Evolutionary conservation across 495 filamentous ascomycete species (phyloP), one percentile per base, ranked within the genome.

Genomic region (Lophiotrema nucula): DNA sequence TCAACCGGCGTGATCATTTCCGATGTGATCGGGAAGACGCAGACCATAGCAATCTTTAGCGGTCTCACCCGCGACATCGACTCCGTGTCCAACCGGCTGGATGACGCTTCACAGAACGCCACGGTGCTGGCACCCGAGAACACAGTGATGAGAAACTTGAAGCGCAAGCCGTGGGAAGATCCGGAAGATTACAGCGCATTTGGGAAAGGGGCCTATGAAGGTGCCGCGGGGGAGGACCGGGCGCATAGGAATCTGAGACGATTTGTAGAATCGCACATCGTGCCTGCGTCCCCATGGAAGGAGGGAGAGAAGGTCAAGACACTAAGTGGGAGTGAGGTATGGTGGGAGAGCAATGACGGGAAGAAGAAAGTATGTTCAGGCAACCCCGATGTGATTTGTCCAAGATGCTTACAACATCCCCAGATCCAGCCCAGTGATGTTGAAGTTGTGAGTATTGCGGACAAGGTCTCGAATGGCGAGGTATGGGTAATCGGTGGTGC

Each of bases 141-240:
- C 71, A 83, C 81, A 35, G 90, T 83, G 0, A 82, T 98, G 58
- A 86, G 86, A 61, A 79, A 72, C 1, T 77, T 97, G 35, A 90
- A 91, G 0, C 77, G 88, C 53, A 97, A 97, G 67, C 93, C 93
- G 1, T 98, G 93, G 93, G 92, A 98, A 64, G 85, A 95, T 59
- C 84, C 89, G 0, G 72, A 82, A 35, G 95, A 98, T 53, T 96
- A 95, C 69, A 74, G 73, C 2, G 74, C 74, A 5, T 75, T 89
- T 16, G 92, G 92, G 0, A 75, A 81, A n/a, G 70, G 85, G 27
- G 90, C 89, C 3, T 97, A 97, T 69, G 81, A 88, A 31, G 93
- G 93, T 0, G 71, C 78, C 0, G 83, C 81, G 13, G 95, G 95
- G 0, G 84, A 87, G 56, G 88, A 92, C 52, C 77, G 92, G 23